These are phyloP conservation scores for Metarhizium album DNA, from an alignment of 2,329 filamentous ascomycete species.

Conservation along the genomic window DNA sequence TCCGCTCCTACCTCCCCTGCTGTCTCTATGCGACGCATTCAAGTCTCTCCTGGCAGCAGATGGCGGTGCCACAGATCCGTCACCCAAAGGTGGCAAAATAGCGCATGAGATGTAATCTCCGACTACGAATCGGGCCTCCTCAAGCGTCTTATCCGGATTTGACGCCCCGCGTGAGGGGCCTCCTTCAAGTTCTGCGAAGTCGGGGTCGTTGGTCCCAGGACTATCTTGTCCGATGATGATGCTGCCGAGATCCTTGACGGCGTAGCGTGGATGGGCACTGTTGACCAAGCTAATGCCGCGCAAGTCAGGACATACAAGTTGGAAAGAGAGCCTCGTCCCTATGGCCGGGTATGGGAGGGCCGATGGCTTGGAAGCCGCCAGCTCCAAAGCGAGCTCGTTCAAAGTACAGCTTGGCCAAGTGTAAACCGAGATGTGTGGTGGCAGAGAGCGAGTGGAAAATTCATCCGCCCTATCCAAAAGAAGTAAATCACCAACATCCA, in stretches of 20 bases:
- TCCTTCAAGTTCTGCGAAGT: slow-evolving; percentile 24
- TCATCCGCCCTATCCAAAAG: slow-evolving; percentile 50
- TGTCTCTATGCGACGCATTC: slow-evolving; percentile 4
- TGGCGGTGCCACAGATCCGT: slow-evolving; percentile 63
- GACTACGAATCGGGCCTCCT: slow-evolving; percentile 70
- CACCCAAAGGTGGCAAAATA: slow-evolving; percentile 61
- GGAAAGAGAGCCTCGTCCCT: slow-evolving; percentile 79
- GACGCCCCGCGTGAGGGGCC: slow-evolving; percentile 30
- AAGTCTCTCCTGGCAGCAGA: slow-evolving; percentile 24
- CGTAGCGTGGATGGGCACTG: slow-evolving; percentile 43
- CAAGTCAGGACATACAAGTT: slow-evolving; percentile 75
- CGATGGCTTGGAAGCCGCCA: slow-evolving; percentile 53
- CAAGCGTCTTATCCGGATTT: slow-evolving; percentile 62
- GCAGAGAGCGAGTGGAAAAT: slow-evolving; percentile 49
- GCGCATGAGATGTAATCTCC: slow-evolving; percentile 83
- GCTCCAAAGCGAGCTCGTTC: slow-evolving; percentile 66
- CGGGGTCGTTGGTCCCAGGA: slow-evolving; percentile 30
- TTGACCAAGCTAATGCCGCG: slow-evolving; percentile 19
- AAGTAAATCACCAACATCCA: neutral
- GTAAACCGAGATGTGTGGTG: slow-evolving; percentile 67
- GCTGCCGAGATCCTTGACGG: slow-evolving; percentile 72
- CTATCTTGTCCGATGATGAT: slow-evolving; percentile 61
- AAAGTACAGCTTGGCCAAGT: slow-evolving; percentile 78
- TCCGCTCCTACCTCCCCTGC: slow-evolving; percentile 14
- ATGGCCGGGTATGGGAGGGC: slow-evolving; percentile 64